phyloP scores from a whole-genome alignment of 2,329 filamentous ascomycete species.

The Fusarium keratoplasticum region DNA sequence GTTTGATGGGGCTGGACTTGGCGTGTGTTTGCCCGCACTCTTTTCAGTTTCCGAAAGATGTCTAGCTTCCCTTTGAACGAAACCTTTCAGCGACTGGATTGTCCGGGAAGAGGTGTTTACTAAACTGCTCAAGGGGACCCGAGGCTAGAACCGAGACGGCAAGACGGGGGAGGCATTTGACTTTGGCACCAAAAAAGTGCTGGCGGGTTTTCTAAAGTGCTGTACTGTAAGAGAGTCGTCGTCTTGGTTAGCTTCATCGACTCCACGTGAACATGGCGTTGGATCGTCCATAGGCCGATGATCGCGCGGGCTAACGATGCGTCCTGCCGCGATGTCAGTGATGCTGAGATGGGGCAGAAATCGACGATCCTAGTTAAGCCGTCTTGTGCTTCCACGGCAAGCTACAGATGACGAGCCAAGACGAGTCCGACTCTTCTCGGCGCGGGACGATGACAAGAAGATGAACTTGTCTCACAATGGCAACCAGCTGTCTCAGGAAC shows the following conservation, averaged over 20 bases:
- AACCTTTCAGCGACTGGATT: conserved; percentile 4
- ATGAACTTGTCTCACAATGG: conserved; percentile 11
- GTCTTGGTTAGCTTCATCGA: conserved; percentile 16
- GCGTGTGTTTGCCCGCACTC: background rate
- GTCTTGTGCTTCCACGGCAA: background rate
- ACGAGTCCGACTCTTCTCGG: background rate
- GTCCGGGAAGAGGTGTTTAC: conserved; percentile 2
- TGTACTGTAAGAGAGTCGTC: background rate
- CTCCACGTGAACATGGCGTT: conserved; percentile 26
- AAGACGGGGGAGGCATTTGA: conserved; percentile 37
- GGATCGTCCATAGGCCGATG: conserved; percentile 12
- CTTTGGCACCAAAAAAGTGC: conserved; percentile 16
- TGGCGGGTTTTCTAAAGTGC: background rate
- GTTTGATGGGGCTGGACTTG: conserved; percentile 12
- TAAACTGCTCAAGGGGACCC: conserved; percentile 2
- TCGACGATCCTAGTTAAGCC: conserved; percentile 15
- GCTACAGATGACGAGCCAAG: conserved; percentile 7
- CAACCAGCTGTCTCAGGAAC: conserved; percentile 20
- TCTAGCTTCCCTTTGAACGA: conserved; percentile 11
- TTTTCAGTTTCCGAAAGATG: conserved; percentile 18
- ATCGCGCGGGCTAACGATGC: conserved; percentile 5
- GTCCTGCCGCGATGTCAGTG: conserved; percentile 2
- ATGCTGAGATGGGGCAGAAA: conserved; percentile 4
- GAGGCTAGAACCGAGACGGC: conserved; percentile 21
- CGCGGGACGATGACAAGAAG: background rate